A percentile compares a stretch with the other conserved stretches of the same genome.
Evolutionary conservation across 768 basidiomycete genomes (phyloP).

Genomic region (Rhizopogon roseolus): DNA sequence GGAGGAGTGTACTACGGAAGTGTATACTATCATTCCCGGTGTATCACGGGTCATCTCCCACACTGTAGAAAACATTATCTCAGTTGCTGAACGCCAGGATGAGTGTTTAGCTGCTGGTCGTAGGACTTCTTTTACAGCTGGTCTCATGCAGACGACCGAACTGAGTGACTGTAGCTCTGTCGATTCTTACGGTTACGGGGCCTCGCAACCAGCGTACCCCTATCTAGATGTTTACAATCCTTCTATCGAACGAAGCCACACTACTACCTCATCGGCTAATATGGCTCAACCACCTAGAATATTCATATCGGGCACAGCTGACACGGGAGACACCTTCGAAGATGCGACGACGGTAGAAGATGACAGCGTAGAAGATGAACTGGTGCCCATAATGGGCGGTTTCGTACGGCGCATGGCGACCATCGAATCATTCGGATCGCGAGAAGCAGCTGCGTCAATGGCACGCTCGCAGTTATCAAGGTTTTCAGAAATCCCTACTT

Average conservation of each 20-base stretch:
- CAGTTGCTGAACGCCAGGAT: background rate
- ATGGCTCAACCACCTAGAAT: constrained; percentile 10
- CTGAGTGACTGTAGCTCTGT: background rate
- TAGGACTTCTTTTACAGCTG: background rate
- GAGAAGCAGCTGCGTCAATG: constrained; percentile 37
- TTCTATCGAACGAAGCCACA: background rate
- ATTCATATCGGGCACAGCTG: background rate
- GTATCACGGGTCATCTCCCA: background rate
- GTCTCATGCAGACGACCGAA: background rate
- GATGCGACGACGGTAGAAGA: background rate
- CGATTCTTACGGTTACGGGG: constrained; percentile 26
- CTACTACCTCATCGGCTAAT: constrained; percentile 1
- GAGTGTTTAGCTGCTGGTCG: background rate
- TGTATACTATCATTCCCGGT: background rate
- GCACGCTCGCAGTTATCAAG: constrained; percentile 25
- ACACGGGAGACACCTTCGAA: constrained; percentile 1
- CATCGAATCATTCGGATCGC: constrained; percentile 71
- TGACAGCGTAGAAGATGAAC: constrained; percentile 21
- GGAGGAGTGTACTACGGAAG: background rate
- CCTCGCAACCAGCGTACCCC: constrained; percentile 19
- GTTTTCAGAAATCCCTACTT: constrained; percentile 11
- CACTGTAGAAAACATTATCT: background rate
- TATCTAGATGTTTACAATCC: constrained; percentile 28
- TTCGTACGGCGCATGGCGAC: constrained; percentile 75
- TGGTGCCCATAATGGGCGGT: constrained; percentile 57